Percentiles rank a stretch among this genome's conserved stretches.
phyloP scores from a whole-genome alignment of 371 early-diverging fungal genomes.

The Circinella umbellata region DNA sequence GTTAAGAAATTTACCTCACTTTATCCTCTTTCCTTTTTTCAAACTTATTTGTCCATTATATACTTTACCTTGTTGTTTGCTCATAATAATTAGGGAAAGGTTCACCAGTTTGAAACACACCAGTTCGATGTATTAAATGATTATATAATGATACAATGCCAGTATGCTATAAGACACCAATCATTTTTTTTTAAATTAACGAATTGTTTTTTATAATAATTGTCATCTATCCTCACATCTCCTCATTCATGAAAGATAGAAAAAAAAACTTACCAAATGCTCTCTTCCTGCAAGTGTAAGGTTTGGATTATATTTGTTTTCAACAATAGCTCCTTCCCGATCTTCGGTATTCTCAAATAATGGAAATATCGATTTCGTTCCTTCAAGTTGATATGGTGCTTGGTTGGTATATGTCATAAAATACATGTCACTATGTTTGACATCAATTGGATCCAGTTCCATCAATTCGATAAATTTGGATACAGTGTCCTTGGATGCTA shows the following conservation, averaged over 20 bases:
- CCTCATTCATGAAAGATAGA: background rate
- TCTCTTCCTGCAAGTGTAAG: constrained; percentile 23
- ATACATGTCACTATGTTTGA: constrained; percentile 64
- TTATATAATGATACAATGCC: constrained; percentile 48
- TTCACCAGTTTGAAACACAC: constrained; percentile 40
- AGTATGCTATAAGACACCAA: constrained; percentile 30
- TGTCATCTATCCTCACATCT: too few species aligned
- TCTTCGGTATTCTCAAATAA: constrained; percentile 21
- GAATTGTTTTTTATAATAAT: too few species aligned
- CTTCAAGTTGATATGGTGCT: constrained; percentile 61
- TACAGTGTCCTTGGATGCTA: constrained; percentile 57
- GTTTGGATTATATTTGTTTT: constrained; percentile 29
- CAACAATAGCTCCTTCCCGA: constrained; percentile 30
- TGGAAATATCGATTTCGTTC: constrained; percentile 8
- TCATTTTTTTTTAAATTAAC: too few species aligned
- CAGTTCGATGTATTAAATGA: constrained; percentile 33
- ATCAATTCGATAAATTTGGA: constrained; percentile 55
- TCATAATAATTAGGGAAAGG: constrained; percentile 42
- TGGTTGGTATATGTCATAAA: constrained; percentile 64
- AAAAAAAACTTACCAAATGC: constrained; percentile 37
- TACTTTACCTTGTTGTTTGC: constrained; percentile 36
- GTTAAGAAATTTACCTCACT: background rate
- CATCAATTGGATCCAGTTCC: constrained; percentile 54
- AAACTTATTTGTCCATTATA: too few species aligned
- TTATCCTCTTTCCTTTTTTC: too few species aligned